Evolutionary conservation across 2,329 filamentous ascomycete species (phyloP), one percentile per base, ranked within the genome.

Genomic region (Lomentospora prolificans): DNA sequence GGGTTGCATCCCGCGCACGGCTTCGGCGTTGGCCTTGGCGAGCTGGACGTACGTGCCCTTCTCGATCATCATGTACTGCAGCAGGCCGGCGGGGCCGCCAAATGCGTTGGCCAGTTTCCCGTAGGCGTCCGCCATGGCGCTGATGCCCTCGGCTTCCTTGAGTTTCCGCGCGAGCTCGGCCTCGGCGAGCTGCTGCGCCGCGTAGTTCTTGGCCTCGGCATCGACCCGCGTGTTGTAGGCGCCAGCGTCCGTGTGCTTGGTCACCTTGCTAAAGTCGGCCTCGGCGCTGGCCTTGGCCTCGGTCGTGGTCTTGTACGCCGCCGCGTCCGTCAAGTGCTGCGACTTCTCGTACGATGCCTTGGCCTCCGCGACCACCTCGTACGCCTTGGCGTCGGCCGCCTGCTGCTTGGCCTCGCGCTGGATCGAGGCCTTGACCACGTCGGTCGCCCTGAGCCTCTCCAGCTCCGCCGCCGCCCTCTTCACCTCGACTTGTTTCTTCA

Each of bases 31-130:
- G 52, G 87, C 88, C 63, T 86, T 78, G 57, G 89, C 89, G 52
- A 95, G 79, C 62, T 85, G 79, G 65, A 88, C 80, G 68, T 89
- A 92, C 0, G 86, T 88, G 62, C 85, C 85, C 69, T 86, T 86
- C 72, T 91, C 85, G 65, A 95, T 83, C 90, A 95, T 95, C 71
- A 92, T 79, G 75, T 87, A 92, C 68, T 91, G 86, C 63, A 95
- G 75, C 57, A 95, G 76, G 28, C 87, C 87, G 33, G 84, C 79
- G 2, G 90, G 87, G 0, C 90, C 89, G 58, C 89, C 89, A 50
- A 95, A 83, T 0, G 88, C 88, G 1, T 77, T 70, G 2, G 85
- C 77, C 64, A 95, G 77, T 63, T 85, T 82, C 60, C 75, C 77
- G 69, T 94, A 95, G n/a, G 87, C 89, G 56, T 85, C 83, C 1